Percentiles rank a stretch among this genome's conserved stretches.
These are phyloP conservation scores for Solanum hybrid DNA, from an alignment of 305 asterid species.

Conservation along the genomic window DNA sequence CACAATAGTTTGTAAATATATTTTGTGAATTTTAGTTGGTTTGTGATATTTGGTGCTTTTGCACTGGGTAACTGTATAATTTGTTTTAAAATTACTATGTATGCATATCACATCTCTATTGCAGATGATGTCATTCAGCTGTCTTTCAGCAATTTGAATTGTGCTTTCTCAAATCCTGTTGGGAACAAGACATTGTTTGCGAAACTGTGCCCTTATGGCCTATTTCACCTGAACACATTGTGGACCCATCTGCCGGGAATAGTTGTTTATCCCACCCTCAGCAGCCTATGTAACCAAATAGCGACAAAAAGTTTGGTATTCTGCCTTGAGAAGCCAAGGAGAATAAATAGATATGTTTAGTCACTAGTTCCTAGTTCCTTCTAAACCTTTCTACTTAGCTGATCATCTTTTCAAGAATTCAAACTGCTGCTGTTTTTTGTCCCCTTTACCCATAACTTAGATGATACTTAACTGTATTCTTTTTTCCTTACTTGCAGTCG, in stretches of 20 bases:
- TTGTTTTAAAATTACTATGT: background rate
- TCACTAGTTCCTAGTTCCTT: background rate
- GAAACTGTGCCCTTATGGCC: background rate
- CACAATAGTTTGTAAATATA: background rate
- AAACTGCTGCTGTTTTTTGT: background rate
- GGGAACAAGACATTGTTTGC: background rate
- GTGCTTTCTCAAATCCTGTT: background rate
- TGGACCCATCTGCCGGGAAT: background rate
- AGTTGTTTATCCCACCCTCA: background rate
- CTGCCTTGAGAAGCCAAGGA: background rate
- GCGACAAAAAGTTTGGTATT: background rate
- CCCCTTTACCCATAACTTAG: background rate
- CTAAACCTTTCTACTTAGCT: background rate
- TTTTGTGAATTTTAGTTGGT: background rate
- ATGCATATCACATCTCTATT: background rate
- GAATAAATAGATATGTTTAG: background rate
- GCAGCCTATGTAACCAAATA: background rate
- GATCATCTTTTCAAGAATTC: background rate
- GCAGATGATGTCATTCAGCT: background rate
- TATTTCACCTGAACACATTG: background rate
- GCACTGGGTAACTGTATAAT: background rate
- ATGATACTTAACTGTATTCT: background rate
- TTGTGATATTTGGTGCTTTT: background rate
- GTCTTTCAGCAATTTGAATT: background rate
- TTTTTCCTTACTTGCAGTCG: slow-evolving; percentile 44